Evolutionary conservation across 2,329 filamentous ascomycete genomes (phyloP).

Genomic region (Ambrosiella xylebori): DNA sequence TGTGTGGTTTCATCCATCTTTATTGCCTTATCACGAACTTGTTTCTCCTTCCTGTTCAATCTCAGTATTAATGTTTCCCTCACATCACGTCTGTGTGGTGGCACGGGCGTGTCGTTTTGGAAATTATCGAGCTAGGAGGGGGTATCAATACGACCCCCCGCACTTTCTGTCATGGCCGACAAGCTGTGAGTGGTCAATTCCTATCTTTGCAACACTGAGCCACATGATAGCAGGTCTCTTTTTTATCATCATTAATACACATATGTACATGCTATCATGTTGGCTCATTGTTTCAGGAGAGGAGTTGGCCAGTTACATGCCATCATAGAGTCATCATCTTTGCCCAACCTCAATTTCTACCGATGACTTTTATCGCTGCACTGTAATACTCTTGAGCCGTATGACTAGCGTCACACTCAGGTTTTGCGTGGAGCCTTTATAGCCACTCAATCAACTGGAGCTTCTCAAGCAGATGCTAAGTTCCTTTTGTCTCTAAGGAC

Average conservation of each 20-base stretch:
- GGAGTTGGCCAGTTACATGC: background rate
- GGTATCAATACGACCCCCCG: conserved; percentile 1
- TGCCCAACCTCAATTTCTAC: too few species aligned
- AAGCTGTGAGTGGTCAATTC: background rate
- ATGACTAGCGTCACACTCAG: too few species aligned
- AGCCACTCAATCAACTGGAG: too few species aligned
- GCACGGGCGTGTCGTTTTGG: conserved; percentile 3
- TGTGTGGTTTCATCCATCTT: background rate
- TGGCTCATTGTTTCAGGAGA: background rate
- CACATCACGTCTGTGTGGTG: conserved; percentile 3
- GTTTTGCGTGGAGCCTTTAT: too few species aligned
- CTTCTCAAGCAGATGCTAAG: too few species aligned
- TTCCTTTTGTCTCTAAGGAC: background rate
- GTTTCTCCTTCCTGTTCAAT: background rate
- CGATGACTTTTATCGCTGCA: too few species aligned
- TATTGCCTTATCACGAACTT: background rate
- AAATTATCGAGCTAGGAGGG: background rate
- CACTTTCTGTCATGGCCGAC: background rate
- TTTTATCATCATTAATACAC: conserved; percentile 6
- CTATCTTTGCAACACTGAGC: background rate
- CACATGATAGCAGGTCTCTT: background rate
- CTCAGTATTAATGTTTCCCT: background rate
- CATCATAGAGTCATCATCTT: too few species aligned
- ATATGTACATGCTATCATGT: background rate
- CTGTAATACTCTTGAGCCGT: too few species aligned